Base-by-base conservation (phyloP, 2,329 filamentous ascomycete genomes). In the Fusarium sp. region DNA sequence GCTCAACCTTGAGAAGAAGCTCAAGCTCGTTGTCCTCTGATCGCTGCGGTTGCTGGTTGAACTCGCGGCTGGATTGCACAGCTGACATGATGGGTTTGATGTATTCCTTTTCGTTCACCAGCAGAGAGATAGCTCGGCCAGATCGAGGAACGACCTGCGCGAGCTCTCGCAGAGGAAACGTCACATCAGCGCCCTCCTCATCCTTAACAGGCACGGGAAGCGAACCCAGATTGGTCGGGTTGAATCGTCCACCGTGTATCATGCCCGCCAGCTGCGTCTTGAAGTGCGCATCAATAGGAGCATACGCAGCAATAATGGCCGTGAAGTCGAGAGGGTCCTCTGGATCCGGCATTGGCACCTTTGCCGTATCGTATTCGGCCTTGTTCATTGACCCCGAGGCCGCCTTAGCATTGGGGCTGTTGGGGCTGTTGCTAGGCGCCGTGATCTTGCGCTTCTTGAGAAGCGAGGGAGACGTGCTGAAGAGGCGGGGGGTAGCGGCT, bases 41-140 rank as follows among this genome's bases (percentile, higher is more conserved):
- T 20, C 80, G 80, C 81, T 88, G 87, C 45, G 86, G 85, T 81
- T 87, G 85, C 81, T 88, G 85, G 80, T 88, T 88, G 77, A 85
- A 87, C 69, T 85, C 81, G n/a, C 75, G 72, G 71, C 80, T 83
- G 29, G 76, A 71, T 77, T 87, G 85, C 49, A 88, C 79, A 31
- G 85, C 85, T 72, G 80, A 82, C 81, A 86, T 83, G 77, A 88
- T 83, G 69, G 84, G 80, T 79, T 85, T 85, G 69, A 87, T 76
- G 72, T 82, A 84, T 10, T 67, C 75, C 49, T 75, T 76, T 53
- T 82, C 80, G 72, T 81, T 77, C 56, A 81, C 77, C 45, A 82
- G 77, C 13, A 82, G 78, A 9, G 79, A 80, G 37, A 82, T 76
- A 29, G 77, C 76, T 52, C 80, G 77, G 3, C 79, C 79, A 8